These are phyloP conservation scores for Gynochthodes officinalis DNA, from an alignment of 257 asterid genomes.

Conservation along the genomic window DNA sequence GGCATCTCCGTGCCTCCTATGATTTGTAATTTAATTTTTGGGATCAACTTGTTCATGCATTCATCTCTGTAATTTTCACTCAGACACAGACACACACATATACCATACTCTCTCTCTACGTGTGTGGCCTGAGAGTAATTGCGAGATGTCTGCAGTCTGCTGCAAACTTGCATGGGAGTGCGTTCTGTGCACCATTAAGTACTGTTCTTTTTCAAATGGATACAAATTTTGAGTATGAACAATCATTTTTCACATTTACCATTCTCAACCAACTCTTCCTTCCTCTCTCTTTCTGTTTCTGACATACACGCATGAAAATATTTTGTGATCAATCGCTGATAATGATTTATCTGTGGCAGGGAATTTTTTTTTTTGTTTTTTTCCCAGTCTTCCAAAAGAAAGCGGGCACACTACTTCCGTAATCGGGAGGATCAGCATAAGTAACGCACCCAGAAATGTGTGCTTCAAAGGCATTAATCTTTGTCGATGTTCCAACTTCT, in stretches of 20 bases:
- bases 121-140: constrained; percentile 18
- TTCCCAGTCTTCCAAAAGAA: background rate
- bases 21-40: constrained; percentile 7
- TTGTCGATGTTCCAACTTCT: no score
- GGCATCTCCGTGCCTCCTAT: constrained; percentile 52
- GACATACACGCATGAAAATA: background rate
- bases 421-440: background rate
- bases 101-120: background rate
- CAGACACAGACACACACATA: background rate
- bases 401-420: background rate
- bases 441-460: no score
- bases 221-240: constrained; percentile 13
- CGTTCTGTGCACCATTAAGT: constrained; percentile 5
- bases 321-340: background rate
- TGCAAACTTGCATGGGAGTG: constrained; percentile 15
- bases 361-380: no score
- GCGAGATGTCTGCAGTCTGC: constrained; percentile 6
- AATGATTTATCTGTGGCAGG: no score
- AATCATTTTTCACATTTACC: constrained; percentile 37
- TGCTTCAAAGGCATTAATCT: no score
- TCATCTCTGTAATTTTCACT: no score
- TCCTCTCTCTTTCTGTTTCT: constrained; percentile 7
- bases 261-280: constrained; percentile 33
- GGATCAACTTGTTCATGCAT: constrained; percentile 6
- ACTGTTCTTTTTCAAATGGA: constrained; percentile 6